Percentiles rank a stretch among this genome's conserved stretches.
Evolutionary conservation across 108 stramenopile species (phyloP).

Genomic region (Cyclotella distinguenda): DNA sequence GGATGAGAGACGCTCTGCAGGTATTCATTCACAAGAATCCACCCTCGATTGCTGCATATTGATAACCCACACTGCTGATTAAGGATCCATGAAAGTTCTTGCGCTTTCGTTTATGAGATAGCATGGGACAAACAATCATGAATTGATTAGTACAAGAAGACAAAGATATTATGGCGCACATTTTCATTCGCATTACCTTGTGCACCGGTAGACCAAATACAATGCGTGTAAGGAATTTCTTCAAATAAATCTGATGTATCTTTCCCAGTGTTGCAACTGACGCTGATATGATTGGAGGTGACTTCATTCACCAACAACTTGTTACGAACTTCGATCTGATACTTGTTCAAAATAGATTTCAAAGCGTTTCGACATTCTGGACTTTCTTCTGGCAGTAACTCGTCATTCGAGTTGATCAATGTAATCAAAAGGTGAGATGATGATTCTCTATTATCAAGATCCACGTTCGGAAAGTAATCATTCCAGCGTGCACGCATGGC

Average conservation of each 20-base stretch:
- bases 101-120: constrained; percentile 32
- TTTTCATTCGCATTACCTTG: constrained; percentile 7
- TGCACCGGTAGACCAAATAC: constrained; percentile 88
- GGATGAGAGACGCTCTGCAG: constrained; percentile 82
- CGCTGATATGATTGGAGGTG: constrained; percentile 42
- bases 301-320: constrained; percentile 47
- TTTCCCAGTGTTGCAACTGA: constrained; percentile 37
- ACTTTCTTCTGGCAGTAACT: constrained; percentile 63
- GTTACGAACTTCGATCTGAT: constrained; percentile 57
- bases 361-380: constrained; percentile 52
- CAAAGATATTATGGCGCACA: neutral
- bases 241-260: constrained; percentile 27
- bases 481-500: constrained; percentile 68
- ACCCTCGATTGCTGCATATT: constrained; percentile 59
- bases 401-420: constrained; percentile 61
- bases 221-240: constrained; percentile 62
- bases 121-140: too few species aligned
- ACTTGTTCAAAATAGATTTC: constrained; percentile 46
- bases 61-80: constrained; percentile 56
- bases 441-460: neutral
- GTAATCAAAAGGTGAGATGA: constrained; percentile 48
- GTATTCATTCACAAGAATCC: constrained; percentile 72
- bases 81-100: constrained; percentile 50
- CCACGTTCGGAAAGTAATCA: neutral
- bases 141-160: too few species aligned